Evolutionary conservation across 1,284 basidiomycete species (phyloP), one percentile per base, ranked within the genome.

Genomic region (Inonotus obliquus): DNA sequence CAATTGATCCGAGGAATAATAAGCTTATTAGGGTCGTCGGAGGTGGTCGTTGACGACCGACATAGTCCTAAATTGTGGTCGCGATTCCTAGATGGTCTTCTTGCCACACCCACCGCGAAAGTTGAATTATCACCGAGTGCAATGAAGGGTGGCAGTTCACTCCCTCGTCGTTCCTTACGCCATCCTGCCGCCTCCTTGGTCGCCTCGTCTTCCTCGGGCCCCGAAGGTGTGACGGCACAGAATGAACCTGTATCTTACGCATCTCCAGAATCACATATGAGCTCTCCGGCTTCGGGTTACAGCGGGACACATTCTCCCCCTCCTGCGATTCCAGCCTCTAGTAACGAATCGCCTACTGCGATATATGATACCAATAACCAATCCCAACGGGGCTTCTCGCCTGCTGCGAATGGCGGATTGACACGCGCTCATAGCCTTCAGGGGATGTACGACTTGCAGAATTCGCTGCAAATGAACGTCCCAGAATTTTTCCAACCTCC

Each of bases 31-130:
- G 78, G 80, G 2, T 83, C 84, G 0, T 77, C 85, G 1, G 84
- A 87, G 57, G 81, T 92, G 19, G 82, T 82, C 19, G 79, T 90
- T 62, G 89, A 92, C 71, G 87, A 90, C 41, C 84, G 82, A 5
- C 89, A 91, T 69, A 86, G 85, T 0, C 89, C 89, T 4, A 85
- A 84, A 67, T 76, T 91, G 5, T 91, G 90, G 70, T 82, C 90
- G 0, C 83, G 82, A 54, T 92, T 91, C 80, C 77, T 92, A 38
- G 79, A 81, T 52, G 81, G 84, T 35, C 79, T 91, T 1, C 79
- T 92, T n/a, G 79, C 79, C 35, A 79, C 78, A 14, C 80, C 85
- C 13, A 77, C 77, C 67, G 79, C 81, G 9, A 76, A 76, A 52
- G 69, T 77, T 10, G 77, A 80, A 69, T 71, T n/a, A 69, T 67